Percentiles rank a stretch among this genome's conserved stretches.
These are phyloP conservation scores for Zancudomyces culisetae DNA, from an alignment of 371 early-diverging fungal species.

Conservation along the genomic window DNA sequence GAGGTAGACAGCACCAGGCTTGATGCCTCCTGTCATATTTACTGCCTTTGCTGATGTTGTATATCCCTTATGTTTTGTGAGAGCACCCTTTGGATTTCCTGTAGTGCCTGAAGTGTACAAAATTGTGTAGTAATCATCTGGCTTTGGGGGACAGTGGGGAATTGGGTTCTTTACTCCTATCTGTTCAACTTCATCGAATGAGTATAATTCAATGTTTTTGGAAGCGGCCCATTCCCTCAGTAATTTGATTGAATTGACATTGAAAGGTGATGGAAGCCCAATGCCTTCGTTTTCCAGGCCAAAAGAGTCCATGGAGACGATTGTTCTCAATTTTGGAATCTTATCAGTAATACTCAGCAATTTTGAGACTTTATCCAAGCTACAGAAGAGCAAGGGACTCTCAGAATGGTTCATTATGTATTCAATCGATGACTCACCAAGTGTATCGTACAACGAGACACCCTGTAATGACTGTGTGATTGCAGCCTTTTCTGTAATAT, in stretches of 20 bases:
- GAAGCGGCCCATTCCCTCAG: conserved; percentile 27
- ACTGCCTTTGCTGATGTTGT: conserved; percentile 14
- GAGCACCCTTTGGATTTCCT: conserved; percentile 40
- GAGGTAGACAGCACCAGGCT: conserved; percentile 18
- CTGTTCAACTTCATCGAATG: conserved; percentile 39
- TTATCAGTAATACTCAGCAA: conserved; percentile 35
- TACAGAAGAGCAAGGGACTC: conserved; percentile 45
- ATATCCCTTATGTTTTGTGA: conserved; percentile 21
- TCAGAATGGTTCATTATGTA: conserved; percentile 58
- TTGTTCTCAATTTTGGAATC: conserved; percentile 36
- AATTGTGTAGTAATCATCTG: conserved; percentile 72
- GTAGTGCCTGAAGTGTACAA: conserved; percentile 89
- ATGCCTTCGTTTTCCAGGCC: conserved; percentile 1
- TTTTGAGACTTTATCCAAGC: conserved; percentile 60
- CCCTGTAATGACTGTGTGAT: conserved; percentile 36
- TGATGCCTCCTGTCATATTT: not conserved
- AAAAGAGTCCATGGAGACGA: conserved; percentile 53
- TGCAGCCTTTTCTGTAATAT: conserved; percentile 60
- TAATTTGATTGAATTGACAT: conserved; percentile 15
- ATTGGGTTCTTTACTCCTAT: conserved; percentile 28
- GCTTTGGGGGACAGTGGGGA: conserved; percentile 27
- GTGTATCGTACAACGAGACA: conserved; percentile 78
- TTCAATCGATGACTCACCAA: conserved; percentile 57
- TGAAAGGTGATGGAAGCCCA: conserved; percentile 16
- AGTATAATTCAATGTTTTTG: conserved; percentile 14